Evolutionary conservation across 1,284 basidiomycete species (phyloP).

Genomic region (Puccinia triticina): DNA sequence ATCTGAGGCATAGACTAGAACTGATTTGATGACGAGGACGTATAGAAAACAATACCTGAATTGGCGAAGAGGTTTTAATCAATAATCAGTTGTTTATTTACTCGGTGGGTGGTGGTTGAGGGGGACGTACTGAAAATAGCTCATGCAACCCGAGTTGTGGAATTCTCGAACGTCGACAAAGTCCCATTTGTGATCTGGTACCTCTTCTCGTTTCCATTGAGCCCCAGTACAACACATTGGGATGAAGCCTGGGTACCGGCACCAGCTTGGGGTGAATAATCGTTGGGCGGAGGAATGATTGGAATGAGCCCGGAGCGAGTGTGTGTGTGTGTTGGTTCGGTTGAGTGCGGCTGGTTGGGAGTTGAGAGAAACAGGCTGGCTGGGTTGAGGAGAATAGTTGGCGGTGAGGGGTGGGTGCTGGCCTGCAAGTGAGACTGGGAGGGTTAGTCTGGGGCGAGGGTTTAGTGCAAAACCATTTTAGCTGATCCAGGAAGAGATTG

Average conservation of each 20-base stretch:
- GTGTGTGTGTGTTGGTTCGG: no score
- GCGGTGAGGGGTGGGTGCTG: no score
- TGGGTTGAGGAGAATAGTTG: no score
- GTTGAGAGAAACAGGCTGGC: no score
- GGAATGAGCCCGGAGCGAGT: no score
- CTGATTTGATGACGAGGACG: slow-evolving; percentile 85
- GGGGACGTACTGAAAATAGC: slow-evolving; percentile 45
- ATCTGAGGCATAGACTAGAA: slow-evolving; percentile 94
- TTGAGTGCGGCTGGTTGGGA: no score
- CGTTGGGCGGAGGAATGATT: no score
- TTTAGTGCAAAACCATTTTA: no score
- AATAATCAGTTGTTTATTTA: background rate
- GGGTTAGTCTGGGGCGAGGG: no score
- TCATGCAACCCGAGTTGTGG: slow-evolving; percentile 44
- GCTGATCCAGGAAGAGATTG: no score
- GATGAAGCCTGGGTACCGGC: background rate
- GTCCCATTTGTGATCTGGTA: slow-evolving; percentile 52
- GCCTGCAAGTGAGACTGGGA: no score
- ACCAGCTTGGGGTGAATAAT: background rate
- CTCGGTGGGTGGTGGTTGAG: background rate
- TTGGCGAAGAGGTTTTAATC: background rate
- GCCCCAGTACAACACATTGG: slow-evolving; percentile 49
- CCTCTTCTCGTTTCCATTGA: slow-evolving; percentile 51
- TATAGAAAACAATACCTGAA: slow-evolving; percentile 86
- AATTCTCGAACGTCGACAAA: slow-evolving; percentile 49